phyloP scores from a whole-genome alignment of 257 asterid genomes.

The Ballota nigra region DNA sequence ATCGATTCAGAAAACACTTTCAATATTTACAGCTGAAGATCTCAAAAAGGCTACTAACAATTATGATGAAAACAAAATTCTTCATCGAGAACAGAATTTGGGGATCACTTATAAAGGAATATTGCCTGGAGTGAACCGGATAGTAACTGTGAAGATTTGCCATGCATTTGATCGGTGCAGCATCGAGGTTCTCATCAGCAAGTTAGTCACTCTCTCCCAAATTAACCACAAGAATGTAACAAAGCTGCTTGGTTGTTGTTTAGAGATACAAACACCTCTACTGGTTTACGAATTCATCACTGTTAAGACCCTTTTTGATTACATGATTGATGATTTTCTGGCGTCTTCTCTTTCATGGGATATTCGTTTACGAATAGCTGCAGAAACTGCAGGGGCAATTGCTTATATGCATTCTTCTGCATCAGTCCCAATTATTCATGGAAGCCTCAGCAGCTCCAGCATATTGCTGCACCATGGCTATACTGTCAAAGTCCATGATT shows the following conservation, averaged over 20 bases:
- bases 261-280: conserved; percentile 27
- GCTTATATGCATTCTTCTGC: conserved; percentile 23
- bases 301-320: conserved; percentile 21
- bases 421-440: conserved; percentile 9
- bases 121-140: not conserved
- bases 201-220: conserved; percentile 21
- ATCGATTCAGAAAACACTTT: not conserved
- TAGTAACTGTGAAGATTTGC: conserved; percentile 9
- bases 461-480: conserved; percentile 16
- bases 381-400: conserved; percentile 24
- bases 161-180: not conserved
- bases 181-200: conserved; percentile 14
- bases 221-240: conserved; percentile 28
- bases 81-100: not conserved
- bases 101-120: conserved; percentile 22
- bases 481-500: conserved; percentile 19
- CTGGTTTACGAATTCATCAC: conserved; percentile 23
- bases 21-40: conserved; percentile 29
- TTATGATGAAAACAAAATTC: conserved; percentile 12
- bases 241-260: conserved; percentile 32
- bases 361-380: conserved; percentile 20
- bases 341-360: conserved; percentile 29
- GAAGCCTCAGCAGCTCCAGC: conserved; percentile 24
- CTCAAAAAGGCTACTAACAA: conserved; percentile 30
- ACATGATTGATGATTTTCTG: not conserved